phyloP scores from a whole-genome alignment of 129 eudicot species.

The Dittrichia graveolens region DNA sequence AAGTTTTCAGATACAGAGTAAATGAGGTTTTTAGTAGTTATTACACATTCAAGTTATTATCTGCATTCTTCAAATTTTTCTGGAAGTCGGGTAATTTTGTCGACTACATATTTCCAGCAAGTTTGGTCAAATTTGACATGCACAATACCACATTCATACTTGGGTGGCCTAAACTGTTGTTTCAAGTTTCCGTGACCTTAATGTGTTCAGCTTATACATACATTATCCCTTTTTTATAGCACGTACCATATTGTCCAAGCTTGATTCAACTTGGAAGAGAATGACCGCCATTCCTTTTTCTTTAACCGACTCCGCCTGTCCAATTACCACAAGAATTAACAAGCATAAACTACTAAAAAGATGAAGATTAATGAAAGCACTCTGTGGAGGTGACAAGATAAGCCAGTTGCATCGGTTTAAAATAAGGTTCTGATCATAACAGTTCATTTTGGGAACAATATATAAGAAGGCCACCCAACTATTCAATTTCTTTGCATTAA shows the following conservation, averaged over 20 bases:
- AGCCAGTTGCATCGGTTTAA: background rate
- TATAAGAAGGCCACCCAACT: no score
- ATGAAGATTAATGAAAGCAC: background rate
- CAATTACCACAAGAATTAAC: background rate
- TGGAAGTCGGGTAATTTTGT: background rate
- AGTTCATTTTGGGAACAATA: background rate
- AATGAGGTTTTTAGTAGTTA: background rate
- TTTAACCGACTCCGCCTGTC: constrained; percentile 77
- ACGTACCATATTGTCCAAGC: constrained; percentile 66
- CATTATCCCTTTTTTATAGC: background rate
- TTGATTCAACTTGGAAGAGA: constrained; percentile 80
- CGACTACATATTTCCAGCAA: background rate
- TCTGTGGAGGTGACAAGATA: background rate
- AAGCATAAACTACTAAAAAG: background rate
- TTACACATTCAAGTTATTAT: background rate
- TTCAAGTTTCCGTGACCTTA: background rate
- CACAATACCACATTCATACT: no score
- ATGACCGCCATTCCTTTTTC: constrained; percentile 74
- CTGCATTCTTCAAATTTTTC: background rate
- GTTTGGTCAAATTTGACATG: background rate
- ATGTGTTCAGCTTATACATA: background rate
- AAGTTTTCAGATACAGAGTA: background rate
- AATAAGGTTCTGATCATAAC: background rate
- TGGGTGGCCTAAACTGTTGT: background rate
- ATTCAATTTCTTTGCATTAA: no score